Evolutionary conservation across 148 eudicot species (phyloP).

Genomic region (Rhododendron kiyosumense): DNA sequence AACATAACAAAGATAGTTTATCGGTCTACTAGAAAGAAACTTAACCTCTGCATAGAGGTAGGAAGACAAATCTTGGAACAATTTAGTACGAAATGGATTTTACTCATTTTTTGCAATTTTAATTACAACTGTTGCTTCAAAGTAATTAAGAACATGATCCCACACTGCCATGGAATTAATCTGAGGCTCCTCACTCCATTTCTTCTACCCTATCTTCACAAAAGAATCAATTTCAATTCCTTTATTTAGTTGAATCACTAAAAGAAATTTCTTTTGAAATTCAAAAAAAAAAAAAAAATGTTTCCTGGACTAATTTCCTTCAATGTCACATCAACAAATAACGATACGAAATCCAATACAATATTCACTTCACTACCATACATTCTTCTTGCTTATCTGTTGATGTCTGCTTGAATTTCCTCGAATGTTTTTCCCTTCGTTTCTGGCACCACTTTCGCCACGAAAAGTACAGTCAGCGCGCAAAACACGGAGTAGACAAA

Average conservation of each 20-base stretch:
- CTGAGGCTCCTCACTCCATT: not conserved
- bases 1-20: too few relatives aligned
- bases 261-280: too few relatives aligned
- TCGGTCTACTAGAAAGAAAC: too few relatives aligned
- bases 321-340: not conserved
- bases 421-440: constrained; percentile 76
- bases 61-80: not conserved
- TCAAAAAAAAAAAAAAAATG: too few relatives aligned
- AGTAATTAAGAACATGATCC: not conserved
- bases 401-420: constrained; percentile 54
- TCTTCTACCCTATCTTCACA: not conserved
- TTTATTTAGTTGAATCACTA: too few relatives aligned
- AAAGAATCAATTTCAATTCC: not conserved
- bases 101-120: too few relatives aligned
- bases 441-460: constrained; percentile 67
- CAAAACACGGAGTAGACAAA: constrained; percentile 39
- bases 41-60: not conserved
- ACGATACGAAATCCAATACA: not conserved
- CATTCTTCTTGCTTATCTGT: not conserved
- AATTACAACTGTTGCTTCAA: not conserved
- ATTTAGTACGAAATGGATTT: too few relatives aligned
- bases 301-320: not conserved
- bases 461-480: constrained; percentile 44
- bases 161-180: not conserved
- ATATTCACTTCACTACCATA: not conserved